Percentiles rank a stretch among this genome's conserved stretches.
These are phyloP conservation scores for Wickerhamiella sorbophila DNA, from an alignment of 805 yeast species.

Conservation along the genomic window DNA sequence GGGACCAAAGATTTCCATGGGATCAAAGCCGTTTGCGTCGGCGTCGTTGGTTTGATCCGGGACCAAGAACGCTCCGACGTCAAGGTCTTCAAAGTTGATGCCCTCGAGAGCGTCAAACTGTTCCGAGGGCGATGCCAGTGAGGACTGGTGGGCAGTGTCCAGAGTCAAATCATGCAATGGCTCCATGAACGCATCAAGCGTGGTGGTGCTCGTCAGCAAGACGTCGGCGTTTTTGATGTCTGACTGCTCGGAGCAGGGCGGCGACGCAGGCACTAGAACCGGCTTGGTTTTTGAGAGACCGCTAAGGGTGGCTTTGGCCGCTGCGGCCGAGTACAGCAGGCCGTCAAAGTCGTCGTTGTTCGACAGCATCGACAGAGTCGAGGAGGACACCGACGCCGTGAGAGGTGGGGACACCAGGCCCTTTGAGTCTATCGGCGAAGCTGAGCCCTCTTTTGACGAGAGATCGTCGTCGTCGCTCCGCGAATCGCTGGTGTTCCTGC, in stretches of 20 bases:
- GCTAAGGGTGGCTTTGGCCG: not conserved
- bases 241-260: not conserved
- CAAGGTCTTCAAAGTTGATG: slow-evolving; percentile 5
- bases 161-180: not conserved
- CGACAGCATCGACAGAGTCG: not conserved
- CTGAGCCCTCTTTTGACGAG: not conserved
- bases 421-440: not conserved
- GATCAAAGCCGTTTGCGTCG: slow-evolving; percentile 9
- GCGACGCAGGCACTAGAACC: not conserved
- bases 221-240: not conserved
- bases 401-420: not conserved
- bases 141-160: not conserved
- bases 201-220: not conserved
- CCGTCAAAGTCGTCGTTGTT: not conserved
- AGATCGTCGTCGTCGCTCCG: not conserved
- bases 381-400: not conserved
- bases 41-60: slow-evolving; percentile 12
- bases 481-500: not conserved
- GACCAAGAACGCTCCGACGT: slow-evolving; percentile 8
- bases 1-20: slow-evolving; percentile 16
- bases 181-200: not conserved
- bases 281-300: not conserved
- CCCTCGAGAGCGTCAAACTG: not conserved
- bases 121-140: not conserved
- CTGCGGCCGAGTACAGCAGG: not conserved